Base-by-base conservation (phyloP, 805 yeast species). In the Brettanomyces custersianus region DNA sequence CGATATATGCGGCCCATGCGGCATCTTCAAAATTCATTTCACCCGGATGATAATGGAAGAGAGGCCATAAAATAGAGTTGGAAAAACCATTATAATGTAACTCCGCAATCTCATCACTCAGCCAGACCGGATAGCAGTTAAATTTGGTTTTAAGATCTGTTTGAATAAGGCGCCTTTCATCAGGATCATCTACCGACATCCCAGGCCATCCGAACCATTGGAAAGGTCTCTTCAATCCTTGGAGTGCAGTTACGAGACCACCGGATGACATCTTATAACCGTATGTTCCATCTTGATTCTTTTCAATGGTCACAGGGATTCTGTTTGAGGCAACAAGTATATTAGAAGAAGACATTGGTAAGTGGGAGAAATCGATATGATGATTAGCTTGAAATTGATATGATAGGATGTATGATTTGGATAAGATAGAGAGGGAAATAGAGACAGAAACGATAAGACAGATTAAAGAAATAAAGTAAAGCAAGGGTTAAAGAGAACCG, bases 131-230 rank as follows among this genome's bases (percentile, higher is more conserved):
- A 25, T 83, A 77, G 47, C 97, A 92, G 42, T 80, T 80, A 66
- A 87, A 92, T 54, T 85, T 77, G 23, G 72, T 73, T 55, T 69
- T 67, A 39, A 92, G 64, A 44, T 88, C 95, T 16, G 61, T 54
- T 40, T 76, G 75, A 37, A 92, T 94, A 38, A 64, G 63, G 0
- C 61, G 73, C 52, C 80, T 79, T 44, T 87, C 95, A 4, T 32
- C 39, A 30, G 68, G 69, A 19, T 70, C 83, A 2, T 94, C 94
- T 4, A 92, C 71, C 47, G 87, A 95, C 52, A 87, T 60, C 9
- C 90, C 94, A 2, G 97, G 95, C 99, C 99, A 92, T 12, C 99
- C 99, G 51, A 84, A 78, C 99, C 99, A 92, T 55, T 87, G 92
- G 60, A 87, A 87, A 33, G 81, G 79, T 51, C 83, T 82, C 57